Evolutionary conservation across 2,329 filamentous ascomycete genomes (phyloP), one percentile per base, ranked within the genome.

Genomic region (Hypomyces rosellus): DNA sequence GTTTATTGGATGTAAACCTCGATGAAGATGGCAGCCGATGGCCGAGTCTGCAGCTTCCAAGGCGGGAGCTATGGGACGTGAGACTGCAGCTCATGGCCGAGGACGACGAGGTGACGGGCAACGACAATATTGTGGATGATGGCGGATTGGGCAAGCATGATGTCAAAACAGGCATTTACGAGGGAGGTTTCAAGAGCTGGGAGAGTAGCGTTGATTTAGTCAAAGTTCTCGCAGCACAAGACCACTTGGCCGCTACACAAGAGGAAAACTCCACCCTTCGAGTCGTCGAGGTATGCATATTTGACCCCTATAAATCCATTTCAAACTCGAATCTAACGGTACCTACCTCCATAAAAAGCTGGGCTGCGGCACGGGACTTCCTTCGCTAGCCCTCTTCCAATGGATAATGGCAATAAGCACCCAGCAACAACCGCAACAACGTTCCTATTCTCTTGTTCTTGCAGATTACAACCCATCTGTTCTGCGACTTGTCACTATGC

Each of bases 101-200:
- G 64, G 81, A 82, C 37, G 80, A 79, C 38, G 71, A 69, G 11
- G 39, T 53, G 12, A 11, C 20, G 44, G 63, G 64, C 36, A 62
- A 65, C 25, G 66, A 67, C 39, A 53, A 61, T 52, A 62, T 68
- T 41, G 61, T 55, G 14, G 58, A 63, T 13, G 67, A 73, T 55
- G 76, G 51, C n/a, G 51, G 78, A 1, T 71, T 89, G 34, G 84
- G 81, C 37, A 75, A 78, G 54, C 82, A 87, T 55, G 88, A 93
- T 66, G 84, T 93, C 56, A 86, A 83, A 65, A 87, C 86, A 49
- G 88, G 88, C 46, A 80, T 92, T 53, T 93, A 93, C 68, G 88
- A 93, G 69, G 88, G 88, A 50, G 88, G 88, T 20, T 90, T 92
- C 72, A 93, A 93, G 72, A 91, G 86, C 61, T 93, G 88, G 88